These are phyloP conservation scores for Coemansia sp. DNA, from an alignment of 192 early-diverging fungal genomes.

Conservation along the genomic window DNA sequence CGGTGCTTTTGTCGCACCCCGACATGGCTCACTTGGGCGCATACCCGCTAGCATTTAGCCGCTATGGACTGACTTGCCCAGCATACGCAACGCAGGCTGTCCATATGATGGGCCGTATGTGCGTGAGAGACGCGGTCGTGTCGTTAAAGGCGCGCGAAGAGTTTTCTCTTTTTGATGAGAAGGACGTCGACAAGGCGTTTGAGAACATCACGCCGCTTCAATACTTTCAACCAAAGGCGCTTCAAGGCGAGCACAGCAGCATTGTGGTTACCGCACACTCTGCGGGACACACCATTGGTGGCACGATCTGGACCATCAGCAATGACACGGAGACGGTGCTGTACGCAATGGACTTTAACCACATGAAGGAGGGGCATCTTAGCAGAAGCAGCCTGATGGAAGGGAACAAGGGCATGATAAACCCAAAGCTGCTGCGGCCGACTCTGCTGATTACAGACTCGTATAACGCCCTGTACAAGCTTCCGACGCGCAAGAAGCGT, in stretches of 20 bases:
- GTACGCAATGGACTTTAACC: conserved; percentile 96
- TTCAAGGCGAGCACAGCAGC: conserved; percentile 67
- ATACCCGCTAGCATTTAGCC: conserved; percentile 71
- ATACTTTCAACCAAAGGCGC: conserved; percentile 81
- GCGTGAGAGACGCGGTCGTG: conserved; percentile 77
- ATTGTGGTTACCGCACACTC: conserved; percentile 88
- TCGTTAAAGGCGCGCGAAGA: conserved; percentile 67
- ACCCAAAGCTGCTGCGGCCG: conserved; percentile 70
- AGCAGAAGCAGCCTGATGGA: conserved; percentile 33
- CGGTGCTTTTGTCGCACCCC: conserved; percentile 85
- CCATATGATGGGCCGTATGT: conserved; percentile 84
- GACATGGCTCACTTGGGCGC: conserved; percentile 88
- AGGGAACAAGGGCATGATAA: conserved; percentile 60
- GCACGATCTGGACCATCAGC: conserved; percentile 95
- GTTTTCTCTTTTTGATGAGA: conserved; percentile 71
- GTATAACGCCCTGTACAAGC: conserved; percentile 67
- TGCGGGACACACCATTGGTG: conserved; percentile 94
- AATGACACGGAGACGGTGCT: conserved; percentile 92
- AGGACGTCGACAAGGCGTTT: conserved; percentile 85
- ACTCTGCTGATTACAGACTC: conserved; percentile 93
- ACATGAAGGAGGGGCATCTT: conserved; percentile 80
- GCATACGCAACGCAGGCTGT: conserved; percentile 90
- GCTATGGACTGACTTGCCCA: conserved; percentile 81
- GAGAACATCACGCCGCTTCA: conserved; percentile 74
- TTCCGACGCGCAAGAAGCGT: conserved; percentile 69